Base-by-base conservation (phyloP, 805 yeast genomes). In the Metschnikowia cubensis region DNA sequence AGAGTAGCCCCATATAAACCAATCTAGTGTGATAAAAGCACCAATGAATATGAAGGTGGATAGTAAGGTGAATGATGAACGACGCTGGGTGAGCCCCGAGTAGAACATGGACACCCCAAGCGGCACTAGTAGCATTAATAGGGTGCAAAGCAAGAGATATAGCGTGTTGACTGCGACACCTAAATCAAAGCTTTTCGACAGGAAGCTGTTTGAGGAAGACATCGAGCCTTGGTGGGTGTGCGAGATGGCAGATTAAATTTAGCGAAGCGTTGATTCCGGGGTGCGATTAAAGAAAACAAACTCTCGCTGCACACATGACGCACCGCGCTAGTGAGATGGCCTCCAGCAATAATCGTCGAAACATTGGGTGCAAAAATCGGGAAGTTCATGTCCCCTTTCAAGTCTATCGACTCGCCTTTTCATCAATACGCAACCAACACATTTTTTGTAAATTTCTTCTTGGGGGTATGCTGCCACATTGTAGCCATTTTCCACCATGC, bases 361-460 rank as follows among this genome's bases (percentile, higher is more conserved):
- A 22, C 58, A 55, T 13, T 31, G 18, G 15, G 35, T 32, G 35
- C 58, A 55, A 20, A 37, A 38, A 2, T 35, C 17, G 14, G 42
- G 40, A 22, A 38, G 40, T 21, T 35, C 41, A 8, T 4, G 14
- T 6, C 20, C 34, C 4, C 32, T 20, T 8, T 25, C 20, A 11
- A 48, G 29, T 13, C 22, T 10, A 11, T 48, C 52, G 3, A 45
- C 45, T 15, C 48, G 43, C 51, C 87, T 64, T 50, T 82, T 82
- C 34, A 82, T 55, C 18, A 82, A 62, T 0, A 84, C 76, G 64
- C 89, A 84, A 1, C 79, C 82, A 6, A 83, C 53, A 57, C 89
- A 84, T 6, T 65, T 64, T 3, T 73, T 60, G 59, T 67, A 82
- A 39, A 65, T 57, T 1, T 57, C 43, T 3, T 77, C 74, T 51